Base-by-base conservation (phyloP, 2,329 filamentous ascomycete genomes). In the Microdochium nivale region DNA sequence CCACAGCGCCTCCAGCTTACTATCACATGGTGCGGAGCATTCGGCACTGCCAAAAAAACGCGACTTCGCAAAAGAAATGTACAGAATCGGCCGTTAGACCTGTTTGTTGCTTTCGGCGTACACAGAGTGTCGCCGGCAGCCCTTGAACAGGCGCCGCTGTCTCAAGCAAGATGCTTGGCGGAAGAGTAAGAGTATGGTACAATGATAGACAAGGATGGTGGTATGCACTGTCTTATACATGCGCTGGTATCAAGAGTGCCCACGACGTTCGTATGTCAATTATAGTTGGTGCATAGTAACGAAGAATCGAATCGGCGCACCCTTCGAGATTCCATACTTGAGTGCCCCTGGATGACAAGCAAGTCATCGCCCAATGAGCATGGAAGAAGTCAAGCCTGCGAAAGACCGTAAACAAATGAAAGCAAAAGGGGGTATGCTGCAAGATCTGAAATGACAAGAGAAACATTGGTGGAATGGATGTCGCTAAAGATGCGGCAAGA, bases 401-500 rank as follows among this genome's bases (percentile, higher is more conserved):
- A 25, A 23, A 30, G 5, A 47, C 21, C 8, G 25, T n/a, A 19
- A 47, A 47, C 13, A 25, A 47, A 47, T 23, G 30, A 16, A 23
- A 47, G 24, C n/a, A 19, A 27, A 27, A 25, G 23, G 23, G 46
- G 46, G 46, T 47, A 47, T 47, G 46, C 46, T 47, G 46, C 46
- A 21, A 27, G 9, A 9, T 9, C 11, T 13, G 46, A 57, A 60
- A 60, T 48, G 53, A 52, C 52, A 48, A 55, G 43, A 23, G 54
- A 51, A 52, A n/a, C n/a, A 53, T 54, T 49, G 11, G 30, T 8
- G 16, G 19, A 35, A 35, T 21, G 30, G 23, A 35, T 53, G 53
- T 59, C 54, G 58, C 57, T 57, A 58, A 53, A 52, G 54, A 57
- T 56, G 60, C 52, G 50, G 51, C 13, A 47, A 40, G n/a, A 10